A percentile compares a stretch with the other conserved stretches of the same genome.
These are phyloP conservation scores for Myotisia sp. DNA, from an alignment of 2,329 filamentous ascomycete species.

Conservation along the genomic window DNA sequence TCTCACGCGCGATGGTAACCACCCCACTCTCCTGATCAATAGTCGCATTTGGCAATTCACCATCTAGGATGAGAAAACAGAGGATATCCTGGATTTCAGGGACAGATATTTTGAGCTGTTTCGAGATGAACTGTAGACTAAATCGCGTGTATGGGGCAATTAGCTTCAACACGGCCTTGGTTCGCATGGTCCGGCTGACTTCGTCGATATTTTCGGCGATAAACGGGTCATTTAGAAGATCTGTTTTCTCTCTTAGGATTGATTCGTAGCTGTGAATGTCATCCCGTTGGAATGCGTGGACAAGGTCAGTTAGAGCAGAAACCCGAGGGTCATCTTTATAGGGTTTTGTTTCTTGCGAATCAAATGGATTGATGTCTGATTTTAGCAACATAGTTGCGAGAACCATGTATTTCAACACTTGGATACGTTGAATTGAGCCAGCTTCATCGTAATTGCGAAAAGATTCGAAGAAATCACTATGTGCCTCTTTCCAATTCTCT, in stretches of 20 bases:
- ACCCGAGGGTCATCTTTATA: conserved; percentile 94
- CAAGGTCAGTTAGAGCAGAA: conserved; percentile 89
- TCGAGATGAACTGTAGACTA: conserved; percentile 73
- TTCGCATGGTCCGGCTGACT: conserved; percentile 94
- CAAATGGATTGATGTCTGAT: conserved; percentile 95
- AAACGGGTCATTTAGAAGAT: conserved; percentile 81
- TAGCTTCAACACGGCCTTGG: conserved; percentile 82
- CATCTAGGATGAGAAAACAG: conserved; percentile 84
- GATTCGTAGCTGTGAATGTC: conserved; percentile 85
- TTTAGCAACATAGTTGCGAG: conserved; percentile 97
- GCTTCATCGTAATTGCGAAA: conserved; percentile 99
- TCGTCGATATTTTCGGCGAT: conserved; percentile 99
- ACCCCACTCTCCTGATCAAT: conserved; percentile 81
- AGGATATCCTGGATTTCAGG: conserved; percentile 87
- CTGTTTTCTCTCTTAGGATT: conserved; percentile 73
- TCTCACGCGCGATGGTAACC: conserved; percentile 62
- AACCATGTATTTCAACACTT: conserved; percentile 92
- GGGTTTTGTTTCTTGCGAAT: conserved; percentile 96
- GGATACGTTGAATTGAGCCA: conserved; percentile 86
- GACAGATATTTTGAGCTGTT: conserved; percentile 71
- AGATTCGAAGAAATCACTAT: conserved; percentile 95
- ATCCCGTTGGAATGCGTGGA: conserved; percentile 90
- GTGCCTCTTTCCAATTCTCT: conserved; percentile 96
- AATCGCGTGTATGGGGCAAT: conserved; percentile 92
- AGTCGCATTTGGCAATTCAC: conserved; percentile 61